phyloP scores from a whole-genome alignment of 164 flowering plant genomes.

The Piper betle region DNA sequence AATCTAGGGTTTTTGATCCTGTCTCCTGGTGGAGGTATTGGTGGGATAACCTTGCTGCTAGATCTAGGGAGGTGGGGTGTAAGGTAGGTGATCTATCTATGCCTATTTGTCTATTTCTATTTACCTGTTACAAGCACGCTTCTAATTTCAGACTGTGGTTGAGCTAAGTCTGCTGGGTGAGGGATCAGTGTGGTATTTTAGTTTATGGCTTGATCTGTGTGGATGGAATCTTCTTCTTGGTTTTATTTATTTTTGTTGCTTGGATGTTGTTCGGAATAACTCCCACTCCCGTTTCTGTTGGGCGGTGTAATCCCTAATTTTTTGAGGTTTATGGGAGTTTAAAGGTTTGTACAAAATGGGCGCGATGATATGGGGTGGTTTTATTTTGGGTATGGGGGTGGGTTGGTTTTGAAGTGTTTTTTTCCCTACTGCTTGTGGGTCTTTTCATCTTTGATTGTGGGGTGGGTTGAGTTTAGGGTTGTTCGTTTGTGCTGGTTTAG shows the following conservation, averaged over 20 bases:
- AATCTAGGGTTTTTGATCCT: neutral
- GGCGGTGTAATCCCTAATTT: neutral
- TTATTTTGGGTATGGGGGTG: neutral
- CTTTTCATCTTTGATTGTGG: neutral
- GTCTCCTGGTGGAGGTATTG: neutral
- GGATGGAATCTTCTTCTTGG: neutral
- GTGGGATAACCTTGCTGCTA: neutral
- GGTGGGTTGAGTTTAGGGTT: constrained; percentile 9
- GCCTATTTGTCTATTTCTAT: neutral
- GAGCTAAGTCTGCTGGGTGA: neutral
- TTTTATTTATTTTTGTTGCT: no score
- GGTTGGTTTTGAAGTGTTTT: neutral
- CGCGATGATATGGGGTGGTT: neutral
- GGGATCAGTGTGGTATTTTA: neutral
- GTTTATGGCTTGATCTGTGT: neutral
- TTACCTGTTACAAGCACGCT: neutral
- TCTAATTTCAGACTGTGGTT: neutral
- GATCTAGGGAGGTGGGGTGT: neutral
- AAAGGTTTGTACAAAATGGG: neutral
- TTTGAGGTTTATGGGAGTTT: neutral
- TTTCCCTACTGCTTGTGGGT: neutral
- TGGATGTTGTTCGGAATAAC: neutral
- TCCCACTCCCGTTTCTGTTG: neutral
- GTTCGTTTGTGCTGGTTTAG: neutral
- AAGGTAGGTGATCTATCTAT: neutral